Evolutionary conservation across 1,139 yeast species (phyloP), one percentile per base, ranked within the genome.

Genomic region (Debaryomyces singareniensis): DNA sequence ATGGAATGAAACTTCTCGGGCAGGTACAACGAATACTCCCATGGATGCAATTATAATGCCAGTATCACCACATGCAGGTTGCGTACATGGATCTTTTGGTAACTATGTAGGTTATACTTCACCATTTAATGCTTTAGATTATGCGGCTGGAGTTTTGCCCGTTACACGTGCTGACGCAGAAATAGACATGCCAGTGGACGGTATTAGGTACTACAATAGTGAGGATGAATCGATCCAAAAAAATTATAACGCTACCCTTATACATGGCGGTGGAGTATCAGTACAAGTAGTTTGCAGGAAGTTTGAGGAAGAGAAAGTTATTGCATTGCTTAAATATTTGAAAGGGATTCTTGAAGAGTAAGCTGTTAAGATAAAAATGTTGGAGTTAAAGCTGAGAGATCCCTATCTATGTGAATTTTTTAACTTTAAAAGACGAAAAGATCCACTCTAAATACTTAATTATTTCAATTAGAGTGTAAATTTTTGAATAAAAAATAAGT

Each of bases 11-110:
- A 64, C 71, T 2, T 43, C 45, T 2, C 24, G 34, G 1, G 25
- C 35, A 11, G 65, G 71, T 3, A 40, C 43, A 20, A 54, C 61
- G 22, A 72, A 71, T 1, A 47, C 14, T 6, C 12, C 7, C 11
- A 20, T 27, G 5, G 33, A 33, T 22, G 28, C 26, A 11, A 15
- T 33, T 11, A 31, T 30, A 24, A 39, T 37, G 2, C 55, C 55
- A 2, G 14, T 9, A 5, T 20, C 29, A 14, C 45, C 47, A 6
- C 44, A 32, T 29, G 46, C 49, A 11, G 48, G 46, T 16, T 20
- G 5, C 13, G 25, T 15, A 5, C 20, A 25, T 12, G 25, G 25
- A 9, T 7, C 7, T 7, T 29, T 29, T 18, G 21, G 15, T 9
- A 20, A 27, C 13, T 27, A 16, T 14, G n/a, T 27, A 11, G 34